Conservation (phyloP, 768 basidiomycete species). For the Suillus plorans region DNA sequence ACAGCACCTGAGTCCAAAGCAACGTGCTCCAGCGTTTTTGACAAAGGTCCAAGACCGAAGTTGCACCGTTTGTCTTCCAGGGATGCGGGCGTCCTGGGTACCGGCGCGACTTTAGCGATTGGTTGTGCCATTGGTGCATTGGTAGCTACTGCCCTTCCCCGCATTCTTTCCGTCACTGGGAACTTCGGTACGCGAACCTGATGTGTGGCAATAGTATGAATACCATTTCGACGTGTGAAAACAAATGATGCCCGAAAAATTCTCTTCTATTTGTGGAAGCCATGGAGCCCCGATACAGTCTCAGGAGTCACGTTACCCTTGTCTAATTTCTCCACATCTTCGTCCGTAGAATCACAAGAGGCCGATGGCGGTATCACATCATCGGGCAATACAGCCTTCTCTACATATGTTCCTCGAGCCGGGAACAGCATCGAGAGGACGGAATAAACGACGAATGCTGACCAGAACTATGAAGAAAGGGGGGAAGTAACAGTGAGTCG, state of each 20-base stretch:
- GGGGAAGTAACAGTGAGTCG: not conserved
- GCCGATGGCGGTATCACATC: not conserved
- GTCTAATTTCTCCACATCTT: slow-evolving; percentile 5
- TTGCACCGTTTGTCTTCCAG: not conserved
- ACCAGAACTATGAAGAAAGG: slow-evolving; percentile 5
- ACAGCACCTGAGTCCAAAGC: slow-evolving; percentile 21
- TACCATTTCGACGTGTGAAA: not conserved
- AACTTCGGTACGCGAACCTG: not conserved
- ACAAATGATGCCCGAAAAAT: not conserved
- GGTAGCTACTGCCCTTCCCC: slow-evolving; percentile 10
- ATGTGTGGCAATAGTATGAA: not conserved
- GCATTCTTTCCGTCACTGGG: not conserved
- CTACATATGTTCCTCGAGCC: slow-evolving; percentile 6
- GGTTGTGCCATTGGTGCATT: slow-evolving; percentile 21
- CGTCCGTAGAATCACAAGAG: not conserved
- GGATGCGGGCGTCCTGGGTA: not conserved
- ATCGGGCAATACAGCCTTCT: slow-evolving; percentile 9
- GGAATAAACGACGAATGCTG: slow-evolving; percentile 9
- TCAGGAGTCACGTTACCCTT: not conserved
- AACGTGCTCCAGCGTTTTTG: slow-evolving; percentile 18
- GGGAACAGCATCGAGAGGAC: slow-evolving; percentile 10
- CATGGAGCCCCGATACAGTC: not conserved
- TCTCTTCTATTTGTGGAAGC: not conserved
- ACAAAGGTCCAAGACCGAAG: slow-evolving; percentile 16
- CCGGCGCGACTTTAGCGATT: slow-evolving; percentile 8